A percentile compares a stretch with the other conserved stretches of the same genome.
Evolutionary conservation across 805 yeast species (phyloP).

Genomic region (Wickerhamiella bombiphila): DNA sequence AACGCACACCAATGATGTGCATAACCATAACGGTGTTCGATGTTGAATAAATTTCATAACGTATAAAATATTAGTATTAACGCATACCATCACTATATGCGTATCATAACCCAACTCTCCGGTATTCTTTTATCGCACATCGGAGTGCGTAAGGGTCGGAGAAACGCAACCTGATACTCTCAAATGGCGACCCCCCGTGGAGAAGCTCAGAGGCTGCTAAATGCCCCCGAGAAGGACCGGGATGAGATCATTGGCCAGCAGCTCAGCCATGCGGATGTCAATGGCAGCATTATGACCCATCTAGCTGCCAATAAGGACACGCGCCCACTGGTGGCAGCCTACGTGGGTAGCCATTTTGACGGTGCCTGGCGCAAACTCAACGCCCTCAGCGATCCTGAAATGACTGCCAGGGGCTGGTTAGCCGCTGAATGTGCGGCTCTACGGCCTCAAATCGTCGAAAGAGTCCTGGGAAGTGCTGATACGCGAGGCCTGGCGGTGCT

Average conservation of each 20-base stretch:
- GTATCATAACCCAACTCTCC: no score
- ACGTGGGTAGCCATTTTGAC: constrained; percentile 7
- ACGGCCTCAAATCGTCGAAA: constrained; percentile 8
- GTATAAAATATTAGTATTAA: no score
- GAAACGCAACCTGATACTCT: no score
- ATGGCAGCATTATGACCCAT: constrained; percentile 11
- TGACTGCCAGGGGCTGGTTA: constrained; percentile 14
- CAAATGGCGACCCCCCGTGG: no score
- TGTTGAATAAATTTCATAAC: no score
- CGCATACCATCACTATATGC: no score
- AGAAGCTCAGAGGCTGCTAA: no score
- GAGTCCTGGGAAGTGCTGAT: background rate
- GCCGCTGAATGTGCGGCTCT: constrained; percentile 10
- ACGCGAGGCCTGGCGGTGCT: constrained; percentile 7
- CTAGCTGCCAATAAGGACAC: constrained; percentile 13
- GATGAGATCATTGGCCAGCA: background rate
- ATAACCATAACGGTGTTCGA: no score
- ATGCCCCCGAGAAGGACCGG: background rate
- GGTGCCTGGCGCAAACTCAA: constrained; percentile 6
- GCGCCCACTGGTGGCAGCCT: constrained; percentile 8
- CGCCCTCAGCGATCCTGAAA: constrained; percentile 13
- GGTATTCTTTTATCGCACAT: no score
- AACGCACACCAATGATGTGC: no score
- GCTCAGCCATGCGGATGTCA: constrained; percentile 1
- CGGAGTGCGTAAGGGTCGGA: no score